Conservation (phyloP, 78 protist genomes). For the Dictyostelium citrinum region DNA sequence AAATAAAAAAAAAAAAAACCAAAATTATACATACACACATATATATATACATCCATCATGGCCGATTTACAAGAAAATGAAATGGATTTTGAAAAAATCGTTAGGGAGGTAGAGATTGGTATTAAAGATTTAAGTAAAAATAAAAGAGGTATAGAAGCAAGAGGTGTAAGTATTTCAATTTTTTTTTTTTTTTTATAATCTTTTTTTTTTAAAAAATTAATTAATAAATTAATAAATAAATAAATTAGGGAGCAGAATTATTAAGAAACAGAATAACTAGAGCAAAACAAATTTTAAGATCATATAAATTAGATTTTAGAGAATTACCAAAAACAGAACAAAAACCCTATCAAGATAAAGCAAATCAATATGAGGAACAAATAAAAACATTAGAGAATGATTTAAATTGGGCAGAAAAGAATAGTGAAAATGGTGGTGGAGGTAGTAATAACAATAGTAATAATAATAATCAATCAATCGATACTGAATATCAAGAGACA, state of each 20-base stretch:
- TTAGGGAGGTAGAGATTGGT: neutral
- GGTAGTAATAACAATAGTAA: neutral
- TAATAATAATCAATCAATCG: neutral
- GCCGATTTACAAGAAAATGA: slow-evolving; percentile 21
- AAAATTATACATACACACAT: neutral
- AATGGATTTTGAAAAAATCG: neutral
- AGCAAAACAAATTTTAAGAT: slow-evolving; percentile 54
- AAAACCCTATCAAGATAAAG: slow-evolving; percentile 7
- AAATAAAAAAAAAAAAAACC: neutral
- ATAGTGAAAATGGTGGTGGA: slow-evolving; percentile 6
- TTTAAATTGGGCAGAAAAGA: slow-evolving; percentile 61
- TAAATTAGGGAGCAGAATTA: slow-evolving; percentile 8
- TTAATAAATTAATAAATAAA: neutral
- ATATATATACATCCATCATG: neutral
- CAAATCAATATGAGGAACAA: slow-evolving; percentile 29
- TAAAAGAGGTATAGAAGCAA: neutral
- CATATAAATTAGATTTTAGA: slow-evolving; percentile 44
- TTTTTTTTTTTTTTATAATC: neutral
- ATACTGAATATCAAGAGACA: slow-evolving; percentile 27
- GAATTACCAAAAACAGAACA: slow-evolving; percentile 49
- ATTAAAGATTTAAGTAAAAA: neutral
- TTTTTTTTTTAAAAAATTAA: neutral
- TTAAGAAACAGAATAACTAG: slow-evolving; percentile 35
- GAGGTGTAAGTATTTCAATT: neutral
- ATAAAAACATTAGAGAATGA: slow-evolving; percentile 56